Percentiles rank a stretch among this genome's conserved stretches.
Conservation (phyloP, 148 eudicot species). For the Persicaria maculosa region DNA sequence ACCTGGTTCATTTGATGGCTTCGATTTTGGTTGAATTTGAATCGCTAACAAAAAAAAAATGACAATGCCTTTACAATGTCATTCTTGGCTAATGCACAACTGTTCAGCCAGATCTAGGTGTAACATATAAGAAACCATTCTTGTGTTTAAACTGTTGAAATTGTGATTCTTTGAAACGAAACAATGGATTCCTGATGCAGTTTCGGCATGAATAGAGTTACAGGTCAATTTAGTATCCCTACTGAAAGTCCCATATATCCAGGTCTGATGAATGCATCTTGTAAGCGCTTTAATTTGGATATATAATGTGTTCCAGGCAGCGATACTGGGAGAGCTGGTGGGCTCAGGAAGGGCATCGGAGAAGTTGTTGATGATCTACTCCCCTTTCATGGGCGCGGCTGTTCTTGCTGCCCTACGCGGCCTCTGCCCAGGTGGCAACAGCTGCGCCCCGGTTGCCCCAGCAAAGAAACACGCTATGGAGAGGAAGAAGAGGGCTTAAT, state of each 20-base stretch:
- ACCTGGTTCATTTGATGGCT: background rate
- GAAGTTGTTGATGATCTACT: slow-evolving; percentile 47
- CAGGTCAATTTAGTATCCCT: background rate
- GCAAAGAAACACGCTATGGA: slow-evolving; percentile 14
- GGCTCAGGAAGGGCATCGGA: slow-evolving; percentile 58
- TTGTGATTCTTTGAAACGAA: background rate
- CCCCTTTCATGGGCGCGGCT: slow-evolving; percentile 59
- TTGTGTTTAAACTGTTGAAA: background rate
- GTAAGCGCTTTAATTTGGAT: background rate
- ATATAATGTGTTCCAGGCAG: slow-evolving; percentile 34
- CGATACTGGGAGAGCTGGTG: slow-evolving; percentile 46
- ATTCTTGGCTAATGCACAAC: background rate
- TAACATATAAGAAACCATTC: background rate
- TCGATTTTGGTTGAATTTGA: background rate
- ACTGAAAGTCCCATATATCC: background rate
- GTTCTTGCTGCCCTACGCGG: slow-evolving; percentile 62
- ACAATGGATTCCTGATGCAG: background rate
- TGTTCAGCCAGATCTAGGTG: background rate
- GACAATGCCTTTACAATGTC: background rate
- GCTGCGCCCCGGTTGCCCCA: slow-evolving; percentile 23
- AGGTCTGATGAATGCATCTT: background rate
- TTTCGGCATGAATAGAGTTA: background rate
- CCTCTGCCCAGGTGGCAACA: slow-evolving; percentile 21
- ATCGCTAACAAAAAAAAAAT: background rate
- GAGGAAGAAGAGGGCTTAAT: slow-evolving; percentile 64